These are phyloP conservation scores for Aureobasidium sp. DNA, from an alignment of 2,329 filamentous ascomycete species.

Conservation along the genomic window DNA sequence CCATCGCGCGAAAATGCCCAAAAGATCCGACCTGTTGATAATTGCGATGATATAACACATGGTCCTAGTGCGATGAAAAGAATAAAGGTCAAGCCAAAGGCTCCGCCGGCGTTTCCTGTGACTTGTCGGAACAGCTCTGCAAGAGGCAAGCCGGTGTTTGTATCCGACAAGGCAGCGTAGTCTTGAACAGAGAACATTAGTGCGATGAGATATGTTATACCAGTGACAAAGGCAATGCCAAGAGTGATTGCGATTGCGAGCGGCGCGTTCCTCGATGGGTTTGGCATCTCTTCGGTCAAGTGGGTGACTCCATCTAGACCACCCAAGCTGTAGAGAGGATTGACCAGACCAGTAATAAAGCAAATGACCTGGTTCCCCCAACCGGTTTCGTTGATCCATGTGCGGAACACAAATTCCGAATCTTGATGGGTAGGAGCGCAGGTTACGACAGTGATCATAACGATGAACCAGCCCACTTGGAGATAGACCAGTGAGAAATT, in stretches of 20 bases:
- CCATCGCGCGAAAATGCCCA: conserved; percentile 43
- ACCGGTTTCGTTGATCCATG: conserved; percentile 45
- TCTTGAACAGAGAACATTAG: conserved; percentile 50
- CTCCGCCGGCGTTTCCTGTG: conserved; percentile 35
- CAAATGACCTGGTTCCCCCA: conserved; percentile 47
- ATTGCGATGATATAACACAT: conserved; percentile 34
- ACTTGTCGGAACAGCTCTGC: conserved; percentile 43
- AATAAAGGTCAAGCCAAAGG: conserved; percentile 38
- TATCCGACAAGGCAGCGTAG: conserved; percentile 24
- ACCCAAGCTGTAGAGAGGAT: conserved; percentile 50
- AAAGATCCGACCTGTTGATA: conserved; percentile 29
- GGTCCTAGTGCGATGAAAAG: conserved; percentile 40
- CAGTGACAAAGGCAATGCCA: conserved; percentile 36
- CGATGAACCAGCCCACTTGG: background rate
- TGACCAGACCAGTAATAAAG: conserved; percentile 52
- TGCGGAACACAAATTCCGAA: conserved; percentile 43
- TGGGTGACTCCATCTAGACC: conserved; percentile 55
- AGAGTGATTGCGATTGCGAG: conserved; percentile 49
- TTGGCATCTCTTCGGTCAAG: conserved; percentile 51
- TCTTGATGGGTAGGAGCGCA: background rate
- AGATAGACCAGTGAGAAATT: conserved; percentile 14
- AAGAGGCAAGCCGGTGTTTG: conserved; percentile 37
- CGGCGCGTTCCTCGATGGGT: conserved; percentile 45
- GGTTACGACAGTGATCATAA: conserved; percentile 1
- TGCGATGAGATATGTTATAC: conserved; percentile 49